These are phyloP conservation scores for Ceratocystis lukuohia DNA, from an alignment of 2,329 filamentous ascomycete species.

Conservation along the genomic window DNA sequence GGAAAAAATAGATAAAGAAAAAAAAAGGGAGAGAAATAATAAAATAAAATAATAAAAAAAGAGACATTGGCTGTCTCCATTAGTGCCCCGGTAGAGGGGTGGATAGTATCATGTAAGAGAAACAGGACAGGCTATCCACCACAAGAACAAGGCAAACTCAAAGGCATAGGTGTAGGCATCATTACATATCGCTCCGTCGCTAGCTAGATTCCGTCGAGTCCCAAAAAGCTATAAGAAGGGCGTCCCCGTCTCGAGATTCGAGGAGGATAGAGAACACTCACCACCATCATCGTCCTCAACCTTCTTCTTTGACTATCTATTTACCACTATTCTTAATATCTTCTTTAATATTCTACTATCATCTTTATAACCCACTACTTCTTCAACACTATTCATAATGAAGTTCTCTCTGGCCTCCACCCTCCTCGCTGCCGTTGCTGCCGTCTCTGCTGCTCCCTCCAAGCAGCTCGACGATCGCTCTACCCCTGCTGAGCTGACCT, in stretches of 20 bases:
- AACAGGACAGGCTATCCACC: not conserved
- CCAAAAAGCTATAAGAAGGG: constrained; percentile 9
- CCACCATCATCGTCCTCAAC: not conserved
- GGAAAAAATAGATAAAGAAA: not conserved
- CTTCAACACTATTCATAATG: constrained; percentile 10
- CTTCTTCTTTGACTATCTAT: no score
- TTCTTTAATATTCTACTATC: not conserved
- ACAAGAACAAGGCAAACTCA: not conserved
- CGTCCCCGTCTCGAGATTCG: not conserved
- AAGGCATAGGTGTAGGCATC: no score
- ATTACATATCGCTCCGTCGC: not conserved
- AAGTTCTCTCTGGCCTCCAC: constrained; percentile 17
- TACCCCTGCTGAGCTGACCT: constrained; percentile 28
- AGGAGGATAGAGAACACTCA: not conserved
- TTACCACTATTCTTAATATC: not conserved
- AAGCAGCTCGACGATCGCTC: constrained; percentile 20
- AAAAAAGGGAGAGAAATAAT: not conserved
- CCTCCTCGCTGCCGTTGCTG: constrained; percentile 12
- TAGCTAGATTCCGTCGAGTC: not conserved
- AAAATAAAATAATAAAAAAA: not conserved
- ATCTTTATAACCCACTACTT: not conserved
- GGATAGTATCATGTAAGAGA: constrained; percentile 1
- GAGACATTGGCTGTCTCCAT: not conserved
- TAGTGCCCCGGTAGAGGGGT: not conserved
- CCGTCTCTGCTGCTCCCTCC: constrained; percentile 15